Evolutionary conservation across 768 basidiomycete species (phyloP).

Genomic region (Amanita thiersii): DNA sequence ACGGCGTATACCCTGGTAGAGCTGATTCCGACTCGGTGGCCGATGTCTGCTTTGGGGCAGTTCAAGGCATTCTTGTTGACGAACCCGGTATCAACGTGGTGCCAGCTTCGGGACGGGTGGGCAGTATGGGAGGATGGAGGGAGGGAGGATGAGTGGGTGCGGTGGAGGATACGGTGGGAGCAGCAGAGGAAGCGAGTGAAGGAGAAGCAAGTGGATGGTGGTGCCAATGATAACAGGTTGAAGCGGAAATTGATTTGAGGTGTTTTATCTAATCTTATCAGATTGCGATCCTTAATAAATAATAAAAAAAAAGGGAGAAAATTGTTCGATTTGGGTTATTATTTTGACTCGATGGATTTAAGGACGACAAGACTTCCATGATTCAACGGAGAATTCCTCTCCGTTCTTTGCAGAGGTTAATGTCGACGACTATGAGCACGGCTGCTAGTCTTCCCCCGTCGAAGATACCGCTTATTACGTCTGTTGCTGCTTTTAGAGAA

Average conservation of each 20-base stretch:
- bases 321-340: too few species aligned
- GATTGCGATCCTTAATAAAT: too few species aligned
- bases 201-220: neutral
- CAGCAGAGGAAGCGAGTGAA: constrained; percentile 18
- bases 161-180: constrained; percentile 58
- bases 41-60: constrained; percentile 44
- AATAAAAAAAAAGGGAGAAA: too few species aligned
- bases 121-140: constrained; percentile 75
- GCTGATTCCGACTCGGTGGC: constrained; percentile 45
- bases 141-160: constrained; percentile 58
- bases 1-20: constrained; percentile 49
- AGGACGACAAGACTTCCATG: too few species aligned
- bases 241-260: neutral
- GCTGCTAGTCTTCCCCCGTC: constrained; percentile 20
- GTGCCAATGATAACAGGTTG: neutral
- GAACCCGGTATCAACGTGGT: constrained; percentile 55
- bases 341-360: too few species aligned
- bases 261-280: constrained; percentile 7
- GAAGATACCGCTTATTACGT: constrained; percentile 43
- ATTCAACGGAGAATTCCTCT: too few species aligned
- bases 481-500: constrained; percentile 51
- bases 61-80: constrained; percentile 39
- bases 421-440: constrained; percentile 7
- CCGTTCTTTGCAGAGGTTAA: constrained; percentile 6
- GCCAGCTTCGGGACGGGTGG: constrained; percentile 78